Percentiles rank a stretch among this genome's conserved stretches.
Evolutionary conservation across 352 stramenopile species (phyloP).

Genomic region (Globisporangium nagaii): DNA sequence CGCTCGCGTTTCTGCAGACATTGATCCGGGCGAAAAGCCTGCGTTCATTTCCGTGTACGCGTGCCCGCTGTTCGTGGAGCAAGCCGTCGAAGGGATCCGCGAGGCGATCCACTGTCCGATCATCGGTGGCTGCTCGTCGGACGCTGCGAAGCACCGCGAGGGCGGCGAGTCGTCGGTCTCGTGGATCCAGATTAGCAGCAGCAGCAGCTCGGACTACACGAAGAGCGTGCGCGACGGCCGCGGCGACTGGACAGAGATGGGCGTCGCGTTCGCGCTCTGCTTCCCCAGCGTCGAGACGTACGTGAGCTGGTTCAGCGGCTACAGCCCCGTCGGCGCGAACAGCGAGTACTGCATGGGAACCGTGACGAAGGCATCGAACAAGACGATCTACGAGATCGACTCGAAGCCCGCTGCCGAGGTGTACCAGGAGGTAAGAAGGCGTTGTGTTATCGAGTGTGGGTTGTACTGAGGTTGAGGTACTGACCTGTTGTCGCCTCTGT

Average conservation of each 20-base stretch:
- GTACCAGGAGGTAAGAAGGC: slow-evolving; percentile 60
- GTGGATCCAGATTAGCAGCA: slow-evolving; percentile 87
- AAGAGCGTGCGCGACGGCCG: slow-evolving; percentile 66
- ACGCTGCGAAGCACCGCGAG: slow-evolving; percentile 66
- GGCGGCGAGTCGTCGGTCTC: slow-evolving; percentile 52
- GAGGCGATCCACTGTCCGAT: slow-evolving; percentile 76
- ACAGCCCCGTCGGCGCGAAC: slow-evolving; percentile 68
- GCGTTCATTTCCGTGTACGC: slow-evolving; percentile 80
- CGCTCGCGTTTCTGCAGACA: slow-evolving; percentile 37
- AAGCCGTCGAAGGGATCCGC: slow-evolving; percentile 78
- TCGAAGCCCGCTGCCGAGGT: slow-evolving; percentile 74
- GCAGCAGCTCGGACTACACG: slow-evolving; percentile 72
- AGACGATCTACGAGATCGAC: slow-evolving; percentile 85
- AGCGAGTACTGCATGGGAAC: slow-evolving; percentile 82
- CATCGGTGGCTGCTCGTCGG: slow-evolving; percentile 78
- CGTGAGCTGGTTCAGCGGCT: slow-evolving; percentile 85
- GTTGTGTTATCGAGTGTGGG: background rate
- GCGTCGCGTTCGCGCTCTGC: slow-evolving; percentile 75
- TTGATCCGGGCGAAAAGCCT: slow-evolving; percentile 65
- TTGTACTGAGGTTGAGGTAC: background rate
- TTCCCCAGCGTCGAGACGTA: slow-evolving; percentile 85
- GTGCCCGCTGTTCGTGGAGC: slow-evolving; percentile 75
- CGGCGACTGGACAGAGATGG: slow-evolving; percentile 80
- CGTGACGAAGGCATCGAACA: slow-evolving; percentile 81
- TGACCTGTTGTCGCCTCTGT: background rate